Evolutionary conservation across 306 rosid species (phyloP).

Genomic region (Acacia crassicarpa): DNA sequence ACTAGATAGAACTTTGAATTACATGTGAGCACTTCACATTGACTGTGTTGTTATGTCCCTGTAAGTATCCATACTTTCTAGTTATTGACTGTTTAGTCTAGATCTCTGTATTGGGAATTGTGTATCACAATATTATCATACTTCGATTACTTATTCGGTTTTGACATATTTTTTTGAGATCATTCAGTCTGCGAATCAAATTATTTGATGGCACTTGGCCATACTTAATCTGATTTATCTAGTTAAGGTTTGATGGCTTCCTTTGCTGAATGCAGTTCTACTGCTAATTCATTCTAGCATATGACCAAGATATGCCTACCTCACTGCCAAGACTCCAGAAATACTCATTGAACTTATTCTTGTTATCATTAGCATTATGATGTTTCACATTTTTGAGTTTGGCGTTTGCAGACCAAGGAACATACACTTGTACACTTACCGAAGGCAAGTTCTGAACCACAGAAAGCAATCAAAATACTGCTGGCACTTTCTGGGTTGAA

Average conservation of each 20-base stretch:
- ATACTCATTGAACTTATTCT: background rate
- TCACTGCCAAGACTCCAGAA: background rate
- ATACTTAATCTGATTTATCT: background rate
- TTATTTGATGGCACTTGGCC: background rate
- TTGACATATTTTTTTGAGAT: background rate
- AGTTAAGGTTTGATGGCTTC: background rate
- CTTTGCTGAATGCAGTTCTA: background rate
- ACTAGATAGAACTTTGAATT: too few species aligned
- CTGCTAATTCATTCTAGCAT: background rate
- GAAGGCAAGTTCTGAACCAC: constrained; percentile 34
- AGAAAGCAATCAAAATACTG: constrained; percentile 61
- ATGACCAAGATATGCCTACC: background rate
- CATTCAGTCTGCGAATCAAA: background rate
- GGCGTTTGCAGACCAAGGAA: constrained; percentile 71
- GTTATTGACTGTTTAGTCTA: too few species aligned
- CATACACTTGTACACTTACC: constrained; percentile 61
- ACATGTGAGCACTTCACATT: background rate
- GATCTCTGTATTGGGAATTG: background rate
- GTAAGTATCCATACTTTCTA: too few species aligned
- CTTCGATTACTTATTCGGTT: background rate
- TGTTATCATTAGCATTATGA: constrained; percentile 19
- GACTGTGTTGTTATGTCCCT: background rate
- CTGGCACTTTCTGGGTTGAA: constrained; percentile 93
- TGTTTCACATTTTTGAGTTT: constrained; percentile 35
- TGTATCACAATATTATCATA: background rate